These are phyloP conservation scores for Penicillium verrucosum DNA, from an alignment of 2,329 filamentous ascomycete species.

Conservation along the genomic window DNA sequence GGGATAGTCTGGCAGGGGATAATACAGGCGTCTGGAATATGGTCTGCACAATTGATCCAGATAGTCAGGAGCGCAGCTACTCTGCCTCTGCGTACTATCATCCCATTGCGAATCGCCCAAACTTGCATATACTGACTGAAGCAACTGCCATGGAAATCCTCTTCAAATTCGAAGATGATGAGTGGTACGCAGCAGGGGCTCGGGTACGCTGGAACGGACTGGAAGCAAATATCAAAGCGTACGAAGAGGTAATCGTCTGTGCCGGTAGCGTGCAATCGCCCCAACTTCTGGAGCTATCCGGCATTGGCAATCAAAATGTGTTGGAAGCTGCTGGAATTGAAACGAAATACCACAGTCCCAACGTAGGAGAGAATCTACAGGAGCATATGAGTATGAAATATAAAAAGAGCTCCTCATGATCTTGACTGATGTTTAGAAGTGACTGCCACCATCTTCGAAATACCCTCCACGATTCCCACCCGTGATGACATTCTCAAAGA, in stretches of 20 bases:
- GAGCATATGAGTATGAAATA: conserved; percentile 40
- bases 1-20: conserved; percentile 38
- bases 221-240: conserved; percentile 34
- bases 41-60: conserved; percentile 28
- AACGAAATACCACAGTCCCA: conserved; percentile 43
- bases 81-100: conserved; percentile 43
- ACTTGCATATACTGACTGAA: conserved; percentile 49
- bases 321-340: conserved; percentile 45
- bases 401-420: conserved; percentile 29
- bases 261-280: conserved; percentile 58
- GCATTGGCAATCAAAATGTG: conserved; percentile 52
- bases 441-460: conserved; percentile 33
- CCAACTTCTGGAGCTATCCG: conserved; percentile 60
- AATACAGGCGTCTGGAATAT: conserved; percentile 44
- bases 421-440: conserved; percentile 20
- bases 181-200: conserved; percentile 35
- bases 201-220: conserved; percentile 39
- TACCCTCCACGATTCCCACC: conserved; percentile 15
- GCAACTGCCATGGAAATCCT: conserved; percentile 48
- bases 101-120: conserved; percentile 36
- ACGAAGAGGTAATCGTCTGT: conserved; percentile 56
- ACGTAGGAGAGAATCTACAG: conserved; percentile 52
- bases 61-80: conserved; percentile 39
- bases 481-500: conserved; percentile 15
- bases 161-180: conserved; percentile 28